phyloP scores from a whole-genome alignment of 345 rosid species.

The Acer campestre region DNA sequence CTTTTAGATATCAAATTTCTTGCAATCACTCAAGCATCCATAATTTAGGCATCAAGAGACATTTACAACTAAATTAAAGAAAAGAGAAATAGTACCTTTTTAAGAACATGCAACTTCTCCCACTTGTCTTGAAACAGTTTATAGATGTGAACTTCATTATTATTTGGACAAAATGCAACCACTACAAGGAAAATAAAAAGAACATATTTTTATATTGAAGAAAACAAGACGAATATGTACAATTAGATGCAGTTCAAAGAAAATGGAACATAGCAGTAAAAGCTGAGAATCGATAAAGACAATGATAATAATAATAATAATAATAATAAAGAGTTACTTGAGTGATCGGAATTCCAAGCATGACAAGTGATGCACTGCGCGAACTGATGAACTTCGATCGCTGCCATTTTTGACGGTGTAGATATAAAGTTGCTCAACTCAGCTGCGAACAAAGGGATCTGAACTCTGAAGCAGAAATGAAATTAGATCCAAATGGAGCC shows the following conservation, averaged over 20 bases:
- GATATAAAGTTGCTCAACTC: no score
- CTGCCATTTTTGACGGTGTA: slow-evolving; percentile 53
- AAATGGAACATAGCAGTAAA: not conserved
- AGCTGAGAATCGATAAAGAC: not conserved
- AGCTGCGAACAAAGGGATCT: no score
- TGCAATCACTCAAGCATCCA: not conserved
- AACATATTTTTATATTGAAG: not conserved
- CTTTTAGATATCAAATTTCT: not conserved
- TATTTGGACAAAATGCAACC: slow-evolving; percentile 95
- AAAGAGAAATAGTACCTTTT: slow-evolving; percentile 49
- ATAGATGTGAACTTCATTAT: slow-evolving; percentile 92
- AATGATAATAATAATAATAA: not conserved
- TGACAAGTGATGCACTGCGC: slow-evolving; percentile 95
- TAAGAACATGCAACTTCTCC: slow-evolving; percentile 88
- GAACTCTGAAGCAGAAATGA: no score
- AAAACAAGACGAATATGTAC: not conserved
- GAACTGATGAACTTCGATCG: slow-evolving; percentile 70
- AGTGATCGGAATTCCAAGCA: slow-evolving; percentile 94
- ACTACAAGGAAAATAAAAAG: slow-evolving; percentile 42
- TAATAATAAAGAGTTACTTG: slow-evolving; percentile 62
- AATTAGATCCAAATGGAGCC: no score
- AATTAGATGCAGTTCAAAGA: not conserved
- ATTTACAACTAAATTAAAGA: not conserved
- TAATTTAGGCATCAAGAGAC: not conserved
- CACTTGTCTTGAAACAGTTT: slow-evolving; percentile 70